Evolutionary conservation across 345 rosid species (phyloP).

Genomic region (Hibiscus trionum): DNA sequence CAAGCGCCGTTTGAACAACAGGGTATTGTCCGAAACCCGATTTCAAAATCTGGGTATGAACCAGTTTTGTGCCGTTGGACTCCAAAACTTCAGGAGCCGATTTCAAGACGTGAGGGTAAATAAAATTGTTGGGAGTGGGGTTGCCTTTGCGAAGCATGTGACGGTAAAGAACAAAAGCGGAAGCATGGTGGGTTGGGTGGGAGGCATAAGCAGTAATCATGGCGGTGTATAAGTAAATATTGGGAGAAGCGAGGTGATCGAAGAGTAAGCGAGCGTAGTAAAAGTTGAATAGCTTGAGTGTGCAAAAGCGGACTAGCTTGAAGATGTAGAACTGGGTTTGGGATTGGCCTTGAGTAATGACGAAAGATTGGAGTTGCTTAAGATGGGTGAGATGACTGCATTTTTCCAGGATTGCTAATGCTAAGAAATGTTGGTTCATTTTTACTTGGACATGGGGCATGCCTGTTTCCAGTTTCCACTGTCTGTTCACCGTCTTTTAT

Average conservation of each 20-base stretch:
- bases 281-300: constrained; percentile 47
- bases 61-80: constrained; percentile 33
- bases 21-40: constrained; percentile 51
- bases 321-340: constrained; percentile 56
- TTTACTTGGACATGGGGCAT: neutral
- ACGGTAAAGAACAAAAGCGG: constrained; percentile 48
- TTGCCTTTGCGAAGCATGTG: constrained; percentile 40
- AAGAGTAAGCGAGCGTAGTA: constrained; percentile 59
- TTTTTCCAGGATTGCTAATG: constrained; percentile 31
- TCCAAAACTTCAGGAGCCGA: constrained; percentile 30
- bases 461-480: neutral
- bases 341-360: constrained; percentile 45
- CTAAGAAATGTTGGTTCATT: constrained; percentile 30
- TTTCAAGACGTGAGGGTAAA: constrained; percentile 69
- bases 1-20: constrained; percentile 72
- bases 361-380: constrained; percentile 64
- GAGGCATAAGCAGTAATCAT: constrained; percentile 71
- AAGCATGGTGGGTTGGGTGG: constrained; percentile 22
- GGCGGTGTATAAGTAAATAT: constrained; percentile 60
- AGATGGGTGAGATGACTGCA: constrained; percentile 51
- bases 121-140: constrained; percentile 61
- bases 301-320: constrained; percentile 71
- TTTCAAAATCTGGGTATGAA: constrained; percentile 50
- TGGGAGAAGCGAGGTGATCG: constrained; percentile 42
- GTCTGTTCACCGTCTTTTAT: too few relatives aligned